Conservation (phyloP, 306 rosid genomes). For the Inga oerstediana region DNA sequence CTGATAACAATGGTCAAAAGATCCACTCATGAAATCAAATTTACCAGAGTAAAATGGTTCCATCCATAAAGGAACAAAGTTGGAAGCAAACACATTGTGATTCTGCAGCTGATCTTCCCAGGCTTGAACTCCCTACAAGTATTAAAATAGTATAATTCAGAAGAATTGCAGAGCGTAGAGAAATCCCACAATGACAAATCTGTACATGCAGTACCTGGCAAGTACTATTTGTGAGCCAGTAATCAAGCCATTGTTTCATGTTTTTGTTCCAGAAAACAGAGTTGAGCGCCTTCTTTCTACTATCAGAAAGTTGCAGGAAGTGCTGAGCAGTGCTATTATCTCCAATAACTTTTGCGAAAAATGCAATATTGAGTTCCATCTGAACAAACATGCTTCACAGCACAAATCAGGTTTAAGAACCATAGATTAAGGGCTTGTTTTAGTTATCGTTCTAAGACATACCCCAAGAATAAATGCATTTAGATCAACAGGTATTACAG, state of each 20-base stretch:
- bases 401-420: conserved; percentile 27
- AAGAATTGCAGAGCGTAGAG: conserved; percentile 16
- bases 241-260: conserved; percentile 89
- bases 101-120: conserved; percentile 74
- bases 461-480: conserved; percentile 80
- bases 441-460: conserved; percentile 30
- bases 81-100: conserved; percentile 71
- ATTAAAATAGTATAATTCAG: conserved; percentile 29
- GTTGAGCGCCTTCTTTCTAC: conserved; percentile 63
- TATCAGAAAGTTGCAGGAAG: conserved; percentile 57
- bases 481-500: conserved; percentile 83
- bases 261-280: conserved; percentile 74
- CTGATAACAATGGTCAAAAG: neutral
- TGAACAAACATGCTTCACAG: conserved; percentile 41
- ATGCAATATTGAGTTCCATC: conserved; percentile 86
- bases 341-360: conserved; percentile 71
- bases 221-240: conserved; percentile 57
- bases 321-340: conserved; percentile 45
- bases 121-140: conserved; percentile 50
- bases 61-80: conserved; percentile 89
- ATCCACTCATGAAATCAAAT: conserved; percentile 1
- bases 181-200: conserved; percentile 16
- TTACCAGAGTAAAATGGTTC: conserved; percentile 76
- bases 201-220: conserved; percentile 41
- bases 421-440: conserved; percentile 23